Conservation (phyloP, 345 rosid genomes). For the Gossypium longicalyx region DNA sequence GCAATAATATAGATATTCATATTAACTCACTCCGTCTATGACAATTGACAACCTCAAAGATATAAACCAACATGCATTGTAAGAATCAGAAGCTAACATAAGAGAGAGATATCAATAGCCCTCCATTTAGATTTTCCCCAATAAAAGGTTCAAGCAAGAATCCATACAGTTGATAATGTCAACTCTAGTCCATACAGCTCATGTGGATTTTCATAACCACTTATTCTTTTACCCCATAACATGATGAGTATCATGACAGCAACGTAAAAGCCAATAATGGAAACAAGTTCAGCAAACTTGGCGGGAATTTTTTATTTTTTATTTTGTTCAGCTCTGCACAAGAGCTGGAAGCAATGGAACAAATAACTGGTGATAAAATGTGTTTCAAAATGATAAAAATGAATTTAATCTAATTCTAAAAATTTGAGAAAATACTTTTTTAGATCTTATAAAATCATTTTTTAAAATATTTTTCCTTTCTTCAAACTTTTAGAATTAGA, state of each 20-base stretch:
- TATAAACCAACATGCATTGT: not conserved
- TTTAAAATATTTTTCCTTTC: too few species aligned
- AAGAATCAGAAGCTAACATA: not conserved
- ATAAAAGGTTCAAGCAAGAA: constrained; percentile 16
- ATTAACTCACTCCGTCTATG: not conserved
- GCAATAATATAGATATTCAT: constrained; percentile 8
- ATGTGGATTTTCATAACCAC: constrained; percentile 68
- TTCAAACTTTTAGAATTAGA: too few species aligned
- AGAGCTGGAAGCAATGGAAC: constrained; percentile 85
- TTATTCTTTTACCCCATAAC: constrained; percentile 84
- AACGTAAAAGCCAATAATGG: constrained; percentile 68
- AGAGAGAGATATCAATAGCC: not conserved
- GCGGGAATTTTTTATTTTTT: constrained; percentile 37
- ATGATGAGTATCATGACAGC: constrained; percentile 67
- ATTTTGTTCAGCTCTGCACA: constrained; percentile 70
- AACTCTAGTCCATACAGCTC: constrained; percentile 76
- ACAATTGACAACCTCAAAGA: constrained; percentile 3
- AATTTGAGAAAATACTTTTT: too few species aligned
- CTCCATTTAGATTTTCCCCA: not conserved
- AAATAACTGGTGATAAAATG: constrained; percentile 45
- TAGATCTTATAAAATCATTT: too few species aligned
- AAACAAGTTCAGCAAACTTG: constrained; percentile 61
- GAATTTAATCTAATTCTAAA: too few species aligned
- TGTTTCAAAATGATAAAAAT: too few species aligned
- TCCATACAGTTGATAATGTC: constrained; percentile 49